Conservation (phyloP, 257 asterid genomes). For the Voacanga thouarsii region DNA sequence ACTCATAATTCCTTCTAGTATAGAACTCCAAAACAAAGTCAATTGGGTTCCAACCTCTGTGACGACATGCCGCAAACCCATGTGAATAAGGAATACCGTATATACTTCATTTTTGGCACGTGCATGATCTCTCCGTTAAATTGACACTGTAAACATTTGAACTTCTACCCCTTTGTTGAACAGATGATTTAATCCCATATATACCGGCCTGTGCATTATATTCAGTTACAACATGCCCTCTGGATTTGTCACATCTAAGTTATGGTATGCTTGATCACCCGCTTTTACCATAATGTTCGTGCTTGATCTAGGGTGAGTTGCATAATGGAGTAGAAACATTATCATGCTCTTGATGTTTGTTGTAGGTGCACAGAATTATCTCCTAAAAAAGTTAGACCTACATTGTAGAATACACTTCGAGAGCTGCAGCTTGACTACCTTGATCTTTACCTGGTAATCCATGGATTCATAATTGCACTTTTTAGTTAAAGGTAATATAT, state of each 20-base stretch:
- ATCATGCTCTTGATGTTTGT: neutral
- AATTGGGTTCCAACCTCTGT: no score
- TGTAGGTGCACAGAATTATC: slow-evolving; percentile 59
- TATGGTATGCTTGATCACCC: slow-evolving; percentile 38
- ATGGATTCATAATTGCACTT: neutral
- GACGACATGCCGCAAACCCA: no score
- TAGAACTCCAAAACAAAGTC: no score
- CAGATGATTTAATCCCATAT: no score
- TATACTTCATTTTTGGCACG: no score
- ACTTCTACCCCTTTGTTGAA: no score
- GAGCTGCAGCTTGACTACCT: slow-evolving; percentile 66
- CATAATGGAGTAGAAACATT: neutral
- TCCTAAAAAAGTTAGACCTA: slow-evolving; percentile 60
- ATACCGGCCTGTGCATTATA: no score
- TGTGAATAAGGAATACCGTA: no score
- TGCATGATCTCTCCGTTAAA: no score
- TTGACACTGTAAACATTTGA: no score
- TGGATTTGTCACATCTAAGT: slow-evolving; percentile 63
- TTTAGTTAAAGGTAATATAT: neutral
- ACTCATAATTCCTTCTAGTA: no score
- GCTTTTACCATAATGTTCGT: neutral
- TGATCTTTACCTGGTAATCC: slow-evolving; percentile 64
- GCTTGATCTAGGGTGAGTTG: neutral
- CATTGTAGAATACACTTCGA: slow-evolving; percentile 47
- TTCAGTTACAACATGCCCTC: no score